phyloP scores from a whole-genome alignment of 2,329 filamentous ascomycete species.

The Metarhizium guizhouense region DNA sequence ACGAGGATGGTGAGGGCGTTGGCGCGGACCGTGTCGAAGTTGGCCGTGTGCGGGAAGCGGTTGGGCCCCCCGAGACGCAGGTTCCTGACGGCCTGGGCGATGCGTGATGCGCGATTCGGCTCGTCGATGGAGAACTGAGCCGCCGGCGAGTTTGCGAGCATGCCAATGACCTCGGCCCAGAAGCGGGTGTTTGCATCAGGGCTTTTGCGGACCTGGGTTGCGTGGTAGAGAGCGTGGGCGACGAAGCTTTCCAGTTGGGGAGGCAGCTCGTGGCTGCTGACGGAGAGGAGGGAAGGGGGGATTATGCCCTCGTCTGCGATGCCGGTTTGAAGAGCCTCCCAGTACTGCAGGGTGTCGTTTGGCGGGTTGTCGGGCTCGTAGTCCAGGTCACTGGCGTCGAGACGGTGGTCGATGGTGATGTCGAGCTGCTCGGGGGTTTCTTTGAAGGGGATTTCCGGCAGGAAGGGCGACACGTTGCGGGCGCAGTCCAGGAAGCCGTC shows the following conservation, averaged over 20 bases:
- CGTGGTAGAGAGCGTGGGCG: background rate
- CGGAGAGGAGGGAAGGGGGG: constrained; percentile 2
- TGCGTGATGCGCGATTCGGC: constrained; percentile 1
- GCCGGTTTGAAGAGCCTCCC: constrained; percentile 2
- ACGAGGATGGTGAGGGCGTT: constrained; percentile 8
- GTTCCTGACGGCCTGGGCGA: constrained; percentile 7
- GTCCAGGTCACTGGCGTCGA: constrained; percentile 4
- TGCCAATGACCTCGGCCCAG: constrained; percentile 5
- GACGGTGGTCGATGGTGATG: constrained; percentile 6
- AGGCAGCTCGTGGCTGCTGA: constrained; percentile 1
- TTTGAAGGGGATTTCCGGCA: constrained; percentile 6
- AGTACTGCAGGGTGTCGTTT: background rate
- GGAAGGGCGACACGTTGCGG: constrained; percentile 3
- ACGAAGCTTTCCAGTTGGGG: constrained; percentile 3
- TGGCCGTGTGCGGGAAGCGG: constrained; percentile 7
- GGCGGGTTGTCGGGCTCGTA: background rate
- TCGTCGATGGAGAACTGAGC: constrained; percentile 1
- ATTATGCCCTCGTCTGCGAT: constrained; percentile 4
- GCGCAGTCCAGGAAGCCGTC: constrained; percentile 7
- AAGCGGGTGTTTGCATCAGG: background rate
- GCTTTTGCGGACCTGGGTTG: background rate
- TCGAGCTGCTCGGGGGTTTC: constrained; percentile 7
- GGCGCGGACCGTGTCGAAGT: constrained; percentile 7
- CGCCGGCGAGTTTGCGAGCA: constrained; percentile 4
- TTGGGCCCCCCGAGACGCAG: constrained; percentile 3